Evolutionary conservation across 257 asterid species (phyloP), one percentile per base, ranked within the genome.

Genomic region (Nicotiana tomentosiformis): DNA sequence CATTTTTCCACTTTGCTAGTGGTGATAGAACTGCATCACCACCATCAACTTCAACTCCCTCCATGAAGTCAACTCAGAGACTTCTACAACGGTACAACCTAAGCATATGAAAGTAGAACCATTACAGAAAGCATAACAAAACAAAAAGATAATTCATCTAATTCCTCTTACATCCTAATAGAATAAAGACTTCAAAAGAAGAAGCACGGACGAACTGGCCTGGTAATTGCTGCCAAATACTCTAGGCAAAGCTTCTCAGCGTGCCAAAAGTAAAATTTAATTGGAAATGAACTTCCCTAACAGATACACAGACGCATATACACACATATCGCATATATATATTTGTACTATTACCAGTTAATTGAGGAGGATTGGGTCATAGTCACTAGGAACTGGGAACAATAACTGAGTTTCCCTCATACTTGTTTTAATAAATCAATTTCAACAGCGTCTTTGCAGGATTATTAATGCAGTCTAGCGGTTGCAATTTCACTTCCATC

Each of bases 1-100:
- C 92, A 17, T 85, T 84, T 64, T 89, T 88, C 94, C 91, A 90
- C 82, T 90, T 90, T 17, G 92, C 82, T 33, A 90, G 82, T 20
- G 88, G 89, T 77, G 89, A 84, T 67, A 69, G 84, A 23, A 85
- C 85, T 65, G 88, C 46, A 6, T 66, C 80, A 74, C 56, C 88
- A 58, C 84, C 88, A 78, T 23, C 86, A 72, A 8, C 83, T 62
- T 23, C 83, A 78, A 35, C 83, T 12, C 85, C 94, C 83, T 90
- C 92, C 94, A 90, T 90, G 14, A 46, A 35, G 5, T 62, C 74
- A 61, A 37, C 74, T 80, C 33, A 30, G 3, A 74, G 20, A 18
- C 57, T 62, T 43, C 76, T 62, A 51, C 76, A 43, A 43, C 11
- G 3, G 9, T 8, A 43, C 49, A 39, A 62, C 53, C 55, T 53